Evolutionary conservation across 179 eudicot genomes (phyloP).

Genomic region (Nepenthes alata): DNA sequence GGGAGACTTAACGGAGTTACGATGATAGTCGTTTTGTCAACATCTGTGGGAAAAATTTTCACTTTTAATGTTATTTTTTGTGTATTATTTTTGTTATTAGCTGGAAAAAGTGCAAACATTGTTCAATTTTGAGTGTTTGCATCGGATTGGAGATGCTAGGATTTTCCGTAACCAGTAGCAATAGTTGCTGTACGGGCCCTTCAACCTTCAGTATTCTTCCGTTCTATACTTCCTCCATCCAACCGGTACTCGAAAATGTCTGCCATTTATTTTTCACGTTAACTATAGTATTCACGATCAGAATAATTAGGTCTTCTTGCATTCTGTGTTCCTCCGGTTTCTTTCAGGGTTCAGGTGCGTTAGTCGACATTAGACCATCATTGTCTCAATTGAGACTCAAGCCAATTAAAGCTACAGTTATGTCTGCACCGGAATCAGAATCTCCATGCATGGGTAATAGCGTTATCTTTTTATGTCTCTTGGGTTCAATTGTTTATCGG

Average conservation of each 20-base stretch:
- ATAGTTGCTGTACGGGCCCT: slow-evolving; percentile 9
- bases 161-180: slow-evolving; percentile 19
- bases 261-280: background rate
- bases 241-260: background rate
- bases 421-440: slow-evolving; percentile 8
- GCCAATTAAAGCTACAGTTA: slow-evolving; percentile 21
- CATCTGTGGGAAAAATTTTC: no score
- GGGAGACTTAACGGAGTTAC: no score
- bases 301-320: background rate
- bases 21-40: no score
- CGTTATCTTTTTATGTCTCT: background rate
- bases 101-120: no score
- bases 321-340: background rate
- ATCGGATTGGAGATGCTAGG: slow-evolving; percentile 22
- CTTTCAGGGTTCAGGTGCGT: slow-evolving; percentile 13
- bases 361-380: slow-evolving; percentile 1
- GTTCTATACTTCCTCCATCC: slow-evolving; percentile 1
- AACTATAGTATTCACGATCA: background rate
- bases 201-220: slow-evolving; percentile 10
- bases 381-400: slow-evolving; percentile 11
- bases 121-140: no score
- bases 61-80: no score
- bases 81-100: no score
- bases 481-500: background rate
- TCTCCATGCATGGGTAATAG: slow-evolving; percentile 18